Evolutionary conservation across 164 flowering plant genomes (phyloP), one percentile per base, ranked within the genome.

Genomic region (Nymphaea thermarum): DNA sequence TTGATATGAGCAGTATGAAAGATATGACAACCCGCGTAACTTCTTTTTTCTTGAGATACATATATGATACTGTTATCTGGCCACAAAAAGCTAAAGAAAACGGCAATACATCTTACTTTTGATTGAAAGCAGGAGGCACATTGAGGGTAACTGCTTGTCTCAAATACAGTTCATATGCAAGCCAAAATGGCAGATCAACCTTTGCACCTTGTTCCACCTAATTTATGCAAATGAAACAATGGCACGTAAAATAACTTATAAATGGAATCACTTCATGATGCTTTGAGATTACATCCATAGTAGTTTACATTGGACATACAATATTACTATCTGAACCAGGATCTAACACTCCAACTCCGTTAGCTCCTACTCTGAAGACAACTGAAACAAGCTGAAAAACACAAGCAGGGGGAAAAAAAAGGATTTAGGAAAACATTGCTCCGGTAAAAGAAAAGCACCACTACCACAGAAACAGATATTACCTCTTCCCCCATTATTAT

Each of bases 101-200:
- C 6, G 12, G 43, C 64, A 67, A 25, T 25, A 25, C 36, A 69
- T 66, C 3, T 77, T 81, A 91, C 97, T 81, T 85, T 71, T 86
- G 91, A 74, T 87, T 86, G 70, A 85, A 93, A 76, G 91, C 85
- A 5, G 86, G 55, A 11, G 96, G 96, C 66, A 83, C 73, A 70
- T 68, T 77, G 55, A 86, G 71, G 0, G 83, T 71, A 59, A 81
- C 85, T 57, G 85, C 86, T 76, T 89, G 85, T 74, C 96, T 82
- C 75, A 74, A 66, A 68, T 82, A 80, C 62, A 93, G 72, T 71
- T 90, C 98, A 57, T 85, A 82, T 62, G 96, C 88, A 71, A 93
- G 93, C 98, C 98, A 93, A 68, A 89, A 88, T 43, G 97, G 97
- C 18, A 93, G 75, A 75, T 93, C 98, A 42, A 87, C 84, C 72